Conservation (phyloP, 768 basidiomycete genomes). For the Lentinula lateritia region DNA sequence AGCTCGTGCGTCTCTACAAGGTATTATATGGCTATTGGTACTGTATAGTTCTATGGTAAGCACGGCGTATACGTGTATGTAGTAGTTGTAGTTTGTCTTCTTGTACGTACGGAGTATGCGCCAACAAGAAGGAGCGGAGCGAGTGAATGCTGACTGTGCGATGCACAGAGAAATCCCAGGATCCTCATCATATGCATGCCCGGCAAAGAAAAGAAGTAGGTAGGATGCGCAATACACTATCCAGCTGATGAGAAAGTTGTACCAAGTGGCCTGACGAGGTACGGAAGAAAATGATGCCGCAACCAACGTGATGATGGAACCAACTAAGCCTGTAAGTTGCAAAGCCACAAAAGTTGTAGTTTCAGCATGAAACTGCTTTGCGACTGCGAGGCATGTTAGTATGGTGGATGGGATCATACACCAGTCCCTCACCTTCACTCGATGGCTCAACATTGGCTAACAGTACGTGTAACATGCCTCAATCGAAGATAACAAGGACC, state of each 20-base stretch:
- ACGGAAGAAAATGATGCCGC: slow-evolving; percentile 21
- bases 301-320: slow-evolving; percentile 19
- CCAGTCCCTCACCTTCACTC: background rate
- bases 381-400: background rate
- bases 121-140: slow-evolving; percentile 28
- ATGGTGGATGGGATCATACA: background rate
- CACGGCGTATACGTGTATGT: too few relatives aligned
- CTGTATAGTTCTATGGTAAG: too few relatives aligned
- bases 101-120: too few relatives aligned
- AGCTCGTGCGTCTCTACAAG: too few relatives aligned
- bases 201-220: slow-evolving; percentile 26
- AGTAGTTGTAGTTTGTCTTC: too few relatives aligned
- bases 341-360: slow-evolving; percentile 20
- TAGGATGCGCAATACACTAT: slow-evolving; percentile 29
- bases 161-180: slow-evolving; percentile 22
- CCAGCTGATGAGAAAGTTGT: slow-evolving; percentile 31
- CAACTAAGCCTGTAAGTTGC: slow-evolving; percentile 21
- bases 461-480: too few relatives aligned
- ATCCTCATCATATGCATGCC: slow-evolving; percentile 17
- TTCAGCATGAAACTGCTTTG: background rate
- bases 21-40: too few relatives aligned
- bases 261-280: slow-evolving; percentile 27
- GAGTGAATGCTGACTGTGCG: slow-evolving; percentile 25
- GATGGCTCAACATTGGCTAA: background rate
- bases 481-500: too few relatives aligned